Base-by-base conservation (phyloP, 1,139 yeast genomes). In the Yamadazyma epiphylla region DNA sequence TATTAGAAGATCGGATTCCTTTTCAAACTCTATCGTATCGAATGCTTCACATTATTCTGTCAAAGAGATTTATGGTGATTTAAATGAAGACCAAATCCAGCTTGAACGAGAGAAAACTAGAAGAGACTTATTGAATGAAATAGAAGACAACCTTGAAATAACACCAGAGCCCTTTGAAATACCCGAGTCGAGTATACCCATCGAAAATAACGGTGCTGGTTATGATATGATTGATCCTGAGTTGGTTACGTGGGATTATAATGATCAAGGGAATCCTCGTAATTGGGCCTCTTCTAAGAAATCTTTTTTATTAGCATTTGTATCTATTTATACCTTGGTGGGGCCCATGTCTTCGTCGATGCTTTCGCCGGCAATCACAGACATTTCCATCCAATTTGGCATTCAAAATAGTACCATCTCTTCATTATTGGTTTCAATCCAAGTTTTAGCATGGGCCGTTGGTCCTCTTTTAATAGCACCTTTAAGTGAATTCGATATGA, bases 321-420 rank as follows among this genome's bases (percentile, higher is more conserved):
- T 65, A 1, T 64, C 71, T 0, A 35, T 64, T 13, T 67, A 65
- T 40, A 64, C 72, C 1, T 51, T 67, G 31, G 65, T 66, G 12
- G 64, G 72, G 6, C 73, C 73, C 5, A 64, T 67, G 66, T 60
- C 70, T 3, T 65, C 72, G 11, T 62, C 70, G 6, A 67, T 67
- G 49, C 53, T 63, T 15, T 63, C 71, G 4, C 73, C 74, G 0
- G 73, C 73, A 1, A 53, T 64, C 47, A 31, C 55, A 7, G 58
- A 60, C 17, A 58, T 67, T 10, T 43, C 61, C 6, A 26, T 31
- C 2, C 67, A 64, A 10, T 66, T 67, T 40, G 41, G 49, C 27
- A 63, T 67, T 27, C 46, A 49, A 1, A 55, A 60, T 3, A 39
- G 46, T 4, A 54, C 56, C 13, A 42, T 65, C 3, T 38, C 52